Percentiles rank a stretch among this genome's conserved stretches.
These are phyloP conservation scores for Nothopassalora personata DNA, from an alignment of 2,329 filamentous ascomycete species.

Conservation along the genomic window DNA sequence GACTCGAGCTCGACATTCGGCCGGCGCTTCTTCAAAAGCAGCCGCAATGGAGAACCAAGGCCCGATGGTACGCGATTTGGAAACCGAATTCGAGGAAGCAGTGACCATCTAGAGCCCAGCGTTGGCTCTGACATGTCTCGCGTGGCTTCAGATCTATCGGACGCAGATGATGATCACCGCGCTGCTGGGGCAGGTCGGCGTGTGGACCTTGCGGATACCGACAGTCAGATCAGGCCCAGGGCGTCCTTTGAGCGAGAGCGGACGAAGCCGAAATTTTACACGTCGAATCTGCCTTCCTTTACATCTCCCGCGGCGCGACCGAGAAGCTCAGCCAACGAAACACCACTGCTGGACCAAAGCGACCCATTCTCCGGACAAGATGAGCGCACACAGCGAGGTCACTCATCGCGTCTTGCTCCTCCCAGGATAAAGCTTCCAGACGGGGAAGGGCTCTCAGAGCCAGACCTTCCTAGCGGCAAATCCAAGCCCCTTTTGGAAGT, in stretches of 20 bases:
- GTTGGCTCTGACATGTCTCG: conserved; percentile 42
- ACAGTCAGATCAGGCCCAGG: conserved; percentile 36
- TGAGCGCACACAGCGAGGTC: conserved; percentile 30
- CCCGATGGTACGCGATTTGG: conserved; percentile 58
- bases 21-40: conserved; percentile 68
- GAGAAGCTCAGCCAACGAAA: conserved; percentile 9
- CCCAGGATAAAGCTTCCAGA: conserved; percentile 48
- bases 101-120: conserved; percentile 44
- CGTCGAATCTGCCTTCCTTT: conserved; percentile 48
- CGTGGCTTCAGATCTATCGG: conserved; percentile 44
- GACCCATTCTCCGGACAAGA: conserved; percentile 43
- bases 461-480: conserved; percentile 11
- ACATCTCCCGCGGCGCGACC: conserved; percentile 38
- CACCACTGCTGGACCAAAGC: conserved; percentile 17
- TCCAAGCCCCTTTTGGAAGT: conserved; percentile 4
- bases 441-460: conserved; percentile 31
- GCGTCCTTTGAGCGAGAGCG: conserved; percentile 31
- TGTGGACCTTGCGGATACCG: conserved; percentile 21
- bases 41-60: conserved; percentile 67
- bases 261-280: conserved; percentile 39
- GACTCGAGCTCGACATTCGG: conserved; percentile 54
- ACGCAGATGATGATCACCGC: conserved; percentile 40
- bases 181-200: conserved; percentile 12
- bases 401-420: conserved; percentile 41
- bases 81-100: conserved; percentile 53